phyloP scores from a whole-genome alignment of 2,329 filamentous ascomycete genomes.

The Alternaria gaisen region DNA sequence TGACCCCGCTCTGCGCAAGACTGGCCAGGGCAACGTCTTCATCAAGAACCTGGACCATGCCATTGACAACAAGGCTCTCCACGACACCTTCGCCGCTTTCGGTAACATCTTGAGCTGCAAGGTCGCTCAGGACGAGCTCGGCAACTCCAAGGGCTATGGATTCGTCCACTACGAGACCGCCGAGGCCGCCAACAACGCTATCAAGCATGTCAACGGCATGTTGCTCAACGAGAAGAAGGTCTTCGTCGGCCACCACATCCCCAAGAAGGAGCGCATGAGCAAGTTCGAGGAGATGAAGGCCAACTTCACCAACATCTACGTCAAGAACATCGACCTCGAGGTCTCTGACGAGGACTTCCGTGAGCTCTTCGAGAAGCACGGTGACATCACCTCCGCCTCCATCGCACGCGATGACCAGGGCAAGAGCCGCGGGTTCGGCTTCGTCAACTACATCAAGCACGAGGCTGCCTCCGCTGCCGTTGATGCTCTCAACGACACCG shows the following conservation, averaged over 20 bases:
- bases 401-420: conserved; percentile 88
- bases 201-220: conserved; percentile 99
- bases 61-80: conserved; percentile 99
- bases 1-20: conserved; percentile 98
- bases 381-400: conserved; percentile 94
- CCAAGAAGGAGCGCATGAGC: conserved; percentile 99
- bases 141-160: conserved; percentile 97
- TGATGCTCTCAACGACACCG: conserved; percentile 88
- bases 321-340: conserved; percentile 93
- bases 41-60: conserved; percentile 99
- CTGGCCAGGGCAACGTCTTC: conserved; percentile 98
- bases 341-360: conserved; percentile 95
- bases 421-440: conserved; percentile 95
- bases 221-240: conserved; percentile 99
- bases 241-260: conserved; percentile 98
- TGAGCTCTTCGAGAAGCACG: conserved; percentile 87
- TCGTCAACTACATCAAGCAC: conserved; percentile 94
- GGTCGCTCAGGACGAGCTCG: conserved; percentile 96
- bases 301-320: conserved; percentile 99
- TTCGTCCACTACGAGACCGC: conserved; percentile 99
- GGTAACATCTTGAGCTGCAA: conserved; percentile 99
- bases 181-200: conserved; percentile 93
- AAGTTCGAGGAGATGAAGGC: conserved; percentile 99
- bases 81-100: conserved; percentile 97
- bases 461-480: conserved; percentile 87